Base-by-base conservation (phyloP, 2,329 filamentous ascomycete genomes). In the Fusarium falciforme region DNA sequence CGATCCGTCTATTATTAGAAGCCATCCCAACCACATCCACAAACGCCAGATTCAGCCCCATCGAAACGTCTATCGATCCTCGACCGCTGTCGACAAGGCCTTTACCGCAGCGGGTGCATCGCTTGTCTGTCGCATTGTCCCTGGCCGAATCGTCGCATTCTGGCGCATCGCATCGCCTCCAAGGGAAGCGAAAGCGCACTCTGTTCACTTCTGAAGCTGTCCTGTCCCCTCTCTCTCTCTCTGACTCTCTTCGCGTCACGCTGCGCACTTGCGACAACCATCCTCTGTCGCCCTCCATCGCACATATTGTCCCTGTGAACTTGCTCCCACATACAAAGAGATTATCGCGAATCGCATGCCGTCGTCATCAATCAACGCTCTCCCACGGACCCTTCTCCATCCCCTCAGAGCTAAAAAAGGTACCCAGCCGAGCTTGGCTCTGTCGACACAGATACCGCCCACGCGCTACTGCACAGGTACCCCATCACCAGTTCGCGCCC, bases 1-100 rank as follows among this genome's bases (percentile, higher is more conserved):
- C 77, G 77, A 79, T 79, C 77, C 62, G 70, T 79, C 77, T 79
- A 79, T 79, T 79, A 79, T 79, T 79, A 79, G 77, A 79, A 78
- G 67, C 76, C 72, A 75, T 74, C 73, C 70, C 70, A 73, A 73
- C 67, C 75, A 47, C 61, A 70, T 67, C 57, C 47, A 63, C 70
- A 74, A 67, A 77, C 76, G 75, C 77, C 77, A 79, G 77, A 79
- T 79, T 78, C 77, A 79, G 77, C 77, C 77, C 77, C 77, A 79
- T 79, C 68, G 42, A 47, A 52, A 74, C 70, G 55, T 74, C 70
- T 65, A 71, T 73, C 57, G 69, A 76, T 77, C 58, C 66, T 75
- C 66, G 65, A 47, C 67, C 66, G 66, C 69, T 65, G 52, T 54
- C 38, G 12, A 52, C 33, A 61, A 16, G 38, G 40, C 40, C 12